phyloP scores from a whole-genome alignment of 805 yeast species.

The Suhomyces emberorum region DNA sequence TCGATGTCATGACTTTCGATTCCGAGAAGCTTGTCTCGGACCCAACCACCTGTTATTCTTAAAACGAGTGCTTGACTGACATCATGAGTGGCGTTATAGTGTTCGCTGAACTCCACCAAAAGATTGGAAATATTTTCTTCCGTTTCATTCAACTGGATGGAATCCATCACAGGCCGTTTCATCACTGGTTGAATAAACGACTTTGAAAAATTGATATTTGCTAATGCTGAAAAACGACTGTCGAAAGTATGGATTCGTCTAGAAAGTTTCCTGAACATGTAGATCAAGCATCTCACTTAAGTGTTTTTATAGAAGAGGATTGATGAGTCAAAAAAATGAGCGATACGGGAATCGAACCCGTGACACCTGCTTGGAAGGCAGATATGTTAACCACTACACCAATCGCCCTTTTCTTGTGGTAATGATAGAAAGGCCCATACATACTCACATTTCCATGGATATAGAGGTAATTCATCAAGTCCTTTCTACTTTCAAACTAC shows the following conservation, averaged over 20 bases:
- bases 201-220: no score
- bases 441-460: no score
- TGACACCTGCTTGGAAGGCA: constrained; percentile 94
- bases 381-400: constrained; percentile 90
- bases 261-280: background rate
- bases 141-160: constrained; percentile 20
- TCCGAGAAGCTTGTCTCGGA: constrained; percentile 87
- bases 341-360: constrained; percentile 94
- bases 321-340: constrained; percentile 37
- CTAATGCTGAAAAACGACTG: no score
- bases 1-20: constrained; percentile 82
- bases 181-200: background rate
- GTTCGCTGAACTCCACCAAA: constrained; percentile 39
- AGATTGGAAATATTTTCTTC: constrained; percentile 41
- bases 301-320: background rate
- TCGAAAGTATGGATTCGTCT: no score
- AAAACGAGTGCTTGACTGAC: constrained; percentile 43
- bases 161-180: constrained; percentile 2
- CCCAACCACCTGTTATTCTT: constrained; percentile 98
- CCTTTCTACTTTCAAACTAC: no score
- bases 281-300: background rate
- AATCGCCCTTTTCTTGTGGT: no score
- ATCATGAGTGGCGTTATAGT: constrained; percentile 25
- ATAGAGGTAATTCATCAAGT: no score
- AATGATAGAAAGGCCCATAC: no score